phyloP scores from a whole-genome alignment of 441 rosid species.

The Syzygium syzygioides region DNA sequence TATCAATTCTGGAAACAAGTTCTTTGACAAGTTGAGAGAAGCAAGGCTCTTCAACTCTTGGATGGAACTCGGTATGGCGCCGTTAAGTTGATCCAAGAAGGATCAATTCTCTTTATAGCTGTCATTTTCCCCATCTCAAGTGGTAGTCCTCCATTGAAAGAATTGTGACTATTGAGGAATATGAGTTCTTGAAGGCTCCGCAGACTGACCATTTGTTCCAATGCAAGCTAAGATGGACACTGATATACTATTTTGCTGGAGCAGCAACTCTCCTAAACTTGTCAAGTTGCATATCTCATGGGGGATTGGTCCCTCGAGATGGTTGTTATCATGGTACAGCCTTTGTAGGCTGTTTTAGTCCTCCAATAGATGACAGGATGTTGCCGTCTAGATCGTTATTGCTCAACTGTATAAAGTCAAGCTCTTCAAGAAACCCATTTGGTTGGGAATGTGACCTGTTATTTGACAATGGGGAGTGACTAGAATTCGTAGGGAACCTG shows the following conservation, averaged over 20 bases:
- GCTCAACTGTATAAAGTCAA: background rate
- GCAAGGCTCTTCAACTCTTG: background rate
- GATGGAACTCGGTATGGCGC: slow-evolving; percentile 8
- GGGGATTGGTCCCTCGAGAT: no score
- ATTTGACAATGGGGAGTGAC: background rate
- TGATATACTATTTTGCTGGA: no score
- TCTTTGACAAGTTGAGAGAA: background rate
- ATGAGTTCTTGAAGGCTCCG: no score
- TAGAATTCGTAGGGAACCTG: background rate
- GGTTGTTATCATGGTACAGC: background rate
- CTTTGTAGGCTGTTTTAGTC: background rate
- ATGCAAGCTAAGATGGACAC: no score
- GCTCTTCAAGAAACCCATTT: background rate
- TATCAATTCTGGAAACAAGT: background rate
- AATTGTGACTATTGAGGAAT: no score
- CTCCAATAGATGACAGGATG: background rate
- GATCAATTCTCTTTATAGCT: background rate
- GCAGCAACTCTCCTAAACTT: no score
- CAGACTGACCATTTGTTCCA: no score
- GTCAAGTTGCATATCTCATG: no score
- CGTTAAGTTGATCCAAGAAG: slow-evolving; percentile 9
- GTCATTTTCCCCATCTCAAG: no score
- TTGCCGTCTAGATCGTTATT: background rate
- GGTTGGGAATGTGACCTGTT: background rate
- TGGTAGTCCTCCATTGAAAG: no score